These are phyloP conservation scores for Ricinus communis DNA, from an alignment of 345 rosid species.

Conservation along the genomic window DNA sequence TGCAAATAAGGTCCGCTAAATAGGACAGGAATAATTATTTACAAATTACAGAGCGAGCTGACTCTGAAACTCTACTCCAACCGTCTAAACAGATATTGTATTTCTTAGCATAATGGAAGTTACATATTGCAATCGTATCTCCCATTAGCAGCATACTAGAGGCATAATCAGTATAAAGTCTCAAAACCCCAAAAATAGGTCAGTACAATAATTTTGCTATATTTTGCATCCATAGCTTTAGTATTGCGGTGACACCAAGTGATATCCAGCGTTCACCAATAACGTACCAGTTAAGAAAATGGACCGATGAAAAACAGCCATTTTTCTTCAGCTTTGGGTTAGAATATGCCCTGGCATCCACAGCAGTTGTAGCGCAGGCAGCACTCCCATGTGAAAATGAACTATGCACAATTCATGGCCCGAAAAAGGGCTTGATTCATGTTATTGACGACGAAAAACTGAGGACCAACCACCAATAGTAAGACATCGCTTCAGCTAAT, in stretches of 20 bases:
- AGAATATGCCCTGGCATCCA: conserved; percentile 23
- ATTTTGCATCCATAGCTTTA: conserved; percentile 22
- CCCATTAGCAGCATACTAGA: conserved; percentile 1
- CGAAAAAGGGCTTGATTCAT: conserved; percentile 23
- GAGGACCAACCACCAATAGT: conserved; percentile 22
- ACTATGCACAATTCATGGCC: conserved; percentile 26
- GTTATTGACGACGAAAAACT: conserved; percentile 28
- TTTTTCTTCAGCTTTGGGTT: conserved; percentile 21
- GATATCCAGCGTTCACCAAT: conserved; percentile 13
- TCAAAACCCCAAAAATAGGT: conserved; percentile 13
- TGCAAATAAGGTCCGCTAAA: neutral
- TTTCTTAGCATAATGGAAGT: too few species aligned
- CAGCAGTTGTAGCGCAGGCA: conserved; percentile 19
- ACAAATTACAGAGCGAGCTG: conserved; percentile 11
- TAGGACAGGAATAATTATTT: neutral
- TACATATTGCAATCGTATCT: neutral
- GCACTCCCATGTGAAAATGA: conserved; percentile 19
- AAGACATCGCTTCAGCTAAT: conserved; percentile 15
- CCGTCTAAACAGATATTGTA: neutral
- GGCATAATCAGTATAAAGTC: conserved; percentile 2
- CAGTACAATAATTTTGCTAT: conserved; percentile 19
- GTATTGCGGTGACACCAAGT: conserved; percentile 20
- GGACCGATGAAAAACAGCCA: conserved; percentile 24
- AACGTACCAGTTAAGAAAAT: conserved; percentile 19
- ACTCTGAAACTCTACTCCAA: neutral